Percentiles rank a stretch among this genome's conserved stretches.
phyloP scores from a whole-genome alignment of 805 yeast genomes.

The Lipomyces sp. region DNA sequence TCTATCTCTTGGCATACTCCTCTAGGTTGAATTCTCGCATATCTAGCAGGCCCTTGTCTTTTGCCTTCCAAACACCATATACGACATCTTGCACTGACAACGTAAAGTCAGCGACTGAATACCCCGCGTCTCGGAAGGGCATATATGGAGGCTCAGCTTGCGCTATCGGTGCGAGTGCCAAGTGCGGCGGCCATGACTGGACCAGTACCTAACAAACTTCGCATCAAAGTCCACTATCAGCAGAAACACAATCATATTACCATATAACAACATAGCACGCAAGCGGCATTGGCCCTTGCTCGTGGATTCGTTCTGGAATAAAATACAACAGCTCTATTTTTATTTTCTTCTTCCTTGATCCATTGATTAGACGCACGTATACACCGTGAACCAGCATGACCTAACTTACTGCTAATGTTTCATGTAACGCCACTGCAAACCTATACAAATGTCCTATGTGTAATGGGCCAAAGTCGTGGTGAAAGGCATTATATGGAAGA shows the following conservation, averaged over 20 bases:
- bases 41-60: constrained; percentile 87
- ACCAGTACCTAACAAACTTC: constrained; percentile 58
- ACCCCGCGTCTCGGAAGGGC: constrained; percentile 97
- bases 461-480: constrained; percentile 94
- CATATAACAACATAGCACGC: constrained; percentile 93
- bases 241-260: constrained; percentile 29
- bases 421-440: constrained; percentile 93
- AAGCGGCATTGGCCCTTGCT: constrained; percentile 90
- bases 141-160: constrained; percentile 92
- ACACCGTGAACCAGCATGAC: not conserved
- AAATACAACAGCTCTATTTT: constrained; percentile 86
- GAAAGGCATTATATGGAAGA: constrained; percentile 91
- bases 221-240: not conserved
- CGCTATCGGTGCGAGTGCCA: constrained; percentile 90
- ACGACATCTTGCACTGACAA: constrained; percentile 93
- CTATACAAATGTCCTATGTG: constrained; percentile 92
- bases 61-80: constrained; percentile 97
- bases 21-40: constrained; percentile 85
- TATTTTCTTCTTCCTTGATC: constrained; percentile 66
- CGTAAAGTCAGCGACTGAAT: constrained; percentile 92
- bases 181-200: constrained; percentile 98
- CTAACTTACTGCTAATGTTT: constrained; percentile 65
- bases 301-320: constrained; percentile 82
- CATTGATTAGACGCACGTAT: not conserved
- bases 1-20: constrained; percentile 56